Evolutionary conservation across 2,329 filamentous ascomycete species (phyloP), one percentile per base, ranked within the genome.

Genomic region (Penicillium sp.): DNA sequence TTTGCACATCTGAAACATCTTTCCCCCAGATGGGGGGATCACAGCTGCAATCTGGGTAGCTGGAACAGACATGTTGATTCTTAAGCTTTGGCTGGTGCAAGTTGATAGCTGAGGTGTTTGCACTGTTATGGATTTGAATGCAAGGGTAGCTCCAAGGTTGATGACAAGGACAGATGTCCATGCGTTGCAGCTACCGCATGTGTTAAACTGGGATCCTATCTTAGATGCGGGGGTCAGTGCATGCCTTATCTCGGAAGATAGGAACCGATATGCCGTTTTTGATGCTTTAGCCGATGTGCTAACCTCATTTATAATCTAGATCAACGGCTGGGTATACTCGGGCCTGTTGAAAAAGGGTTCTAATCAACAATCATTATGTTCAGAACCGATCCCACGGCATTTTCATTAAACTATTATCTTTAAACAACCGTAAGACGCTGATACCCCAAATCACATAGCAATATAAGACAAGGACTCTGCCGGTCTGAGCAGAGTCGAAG

Each of bases 401-500:
- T 57, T 61, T 41, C 62, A 70, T 71, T 70, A 71, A 62, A 63
- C 63, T 67, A 69, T 71, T 71, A 71, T 68, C 61, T 59, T 53
- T 68, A 64, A 44, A 55, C 50, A 54, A 52, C 58, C 54, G 59
- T 48, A 54, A 49, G 41, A 58, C 54, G 35, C 33, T 37, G 58
- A 62, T 59, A 59, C 47, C 53, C 60, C 59, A 46, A 44, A 49
- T 40, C 60, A 59, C 68, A 61, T 68, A 70, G 62, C 60, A 62
- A 63, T 71, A 71, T 70, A 70, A 70, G 63, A 71, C 69, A 72
- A 67, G 56, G 61, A 60, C 69, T 64, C 66, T 56, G 58, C 47
- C 51, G 51, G 46, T 47, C 49, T 52, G 43, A 59, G 57, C 55
- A 62, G 59, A 63, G 63, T 52, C 55, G 67, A 63, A 67, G 43